Conservation (phyloP, 2,329 filamentous ascomycete species). For the Pseudogymnoascus sp. region DNA sequence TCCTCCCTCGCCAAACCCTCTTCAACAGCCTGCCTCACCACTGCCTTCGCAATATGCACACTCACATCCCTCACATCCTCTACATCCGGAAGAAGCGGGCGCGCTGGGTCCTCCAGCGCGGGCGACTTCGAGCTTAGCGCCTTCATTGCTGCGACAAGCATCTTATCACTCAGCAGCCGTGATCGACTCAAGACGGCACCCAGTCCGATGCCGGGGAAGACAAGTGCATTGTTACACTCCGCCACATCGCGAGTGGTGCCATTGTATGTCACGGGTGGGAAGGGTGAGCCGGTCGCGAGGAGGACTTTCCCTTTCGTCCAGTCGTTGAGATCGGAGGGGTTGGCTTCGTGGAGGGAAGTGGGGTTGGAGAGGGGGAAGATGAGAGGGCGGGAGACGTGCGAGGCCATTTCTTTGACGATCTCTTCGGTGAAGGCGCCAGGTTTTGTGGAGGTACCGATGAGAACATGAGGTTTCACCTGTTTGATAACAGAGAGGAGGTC, state of each 20-base stretch:
- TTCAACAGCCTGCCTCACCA: constrained; percentile 63
- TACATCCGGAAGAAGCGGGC: constrained; percentile 69
- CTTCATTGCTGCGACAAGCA: constrained; percentile 74
- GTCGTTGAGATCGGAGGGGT: constrained; percentile 64
- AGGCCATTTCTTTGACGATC: constrained; percentile 65
- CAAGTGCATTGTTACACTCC: constrained; percentile 84
- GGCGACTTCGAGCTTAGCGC: constrained; percentile 67
- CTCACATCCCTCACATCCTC: constrained; percentile 67
- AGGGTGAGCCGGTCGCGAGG: constrained; percentile 78
- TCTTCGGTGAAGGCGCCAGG: constrained; percentile 66
- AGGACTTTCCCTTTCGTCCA: constrained; percentile 76
- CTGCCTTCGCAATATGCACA: constrained; percentile 66
- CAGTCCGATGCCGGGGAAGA: constrained; percentile 80
- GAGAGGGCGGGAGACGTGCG: constrained; percentile 64
- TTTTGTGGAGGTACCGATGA: constrained; percentile 77
- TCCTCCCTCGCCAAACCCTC: constrained; percentile 61
- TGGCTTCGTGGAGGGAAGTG: constrained; percentile 74
- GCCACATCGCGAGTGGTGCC: constrained; percentile 48
- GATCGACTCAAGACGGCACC: constrained; percentile 67
- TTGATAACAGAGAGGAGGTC: constrained; percentile 62
- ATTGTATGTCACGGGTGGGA: constrained; percentile 61
- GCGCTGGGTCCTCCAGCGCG: constrained; percentile 55
- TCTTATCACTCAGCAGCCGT: constrained; percentile 61
- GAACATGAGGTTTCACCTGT: constrained; percentile 67
- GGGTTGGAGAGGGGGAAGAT: constrained; percentile 81